Evolutionary conservation across 75 land plant species (phyloP).

Genomic region (Pinus albicaulis): DNA sequence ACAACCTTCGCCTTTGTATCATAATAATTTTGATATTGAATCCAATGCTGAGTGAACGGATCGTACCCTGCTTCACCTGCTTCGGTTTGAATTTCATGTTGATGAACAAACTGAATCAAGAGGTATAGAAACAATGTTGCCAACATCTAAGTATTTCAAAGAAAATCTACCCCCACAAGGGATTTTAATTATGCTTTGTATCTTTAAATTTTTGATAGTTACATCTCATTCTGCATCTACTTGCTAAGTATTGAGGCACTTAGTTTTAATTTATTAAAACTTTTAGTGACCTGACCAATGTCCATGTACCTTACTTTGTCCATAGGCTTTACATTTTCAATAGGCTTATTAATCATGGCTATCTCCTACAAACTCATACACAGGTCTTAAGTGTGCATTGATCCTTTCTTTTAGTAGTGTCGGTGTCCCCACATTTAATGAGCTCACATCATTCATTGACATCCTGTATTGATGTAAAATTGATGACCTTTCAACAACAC

Average conservation of each 20-base stretch:
- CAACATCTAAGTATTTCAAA: neutral
- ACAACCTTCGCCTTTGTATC: no score
- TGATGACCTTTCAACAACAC: neutral
- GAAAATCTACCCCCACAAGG: neutral
- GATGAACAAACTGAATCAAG: neutral
- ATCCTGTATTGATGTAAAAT: neutral
- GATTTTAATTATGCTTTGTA: neutral
- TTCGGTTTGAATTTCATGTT: neutral
- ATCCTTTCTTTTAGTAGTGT: neutral
- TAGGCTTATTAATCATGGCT: neutral
- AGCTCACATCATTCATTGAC: neutral
- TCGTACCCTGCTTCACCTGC: no score
- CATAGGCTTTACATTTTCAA: neutral
- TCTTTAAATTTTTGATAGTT: neutral
- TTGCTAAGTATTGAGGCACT: no score
- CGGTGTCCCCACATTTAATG: neutral
- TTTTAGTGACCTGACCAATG: neutral
- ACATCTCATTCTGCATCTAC: neutral
- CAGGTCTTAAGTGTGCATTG: neutral
- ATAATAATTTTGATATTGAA: no score
- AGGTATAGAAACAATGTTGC: neutral
- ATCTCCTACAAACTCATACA: neutral
- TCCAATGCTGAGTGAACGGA: no score
- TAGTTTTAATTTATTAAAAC: neutral
- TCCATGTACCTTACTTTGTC: neutral